Base-by-base conservation (phyloP, 1,284 basidiomycete species). In the Ustilago crameri region DNA sequence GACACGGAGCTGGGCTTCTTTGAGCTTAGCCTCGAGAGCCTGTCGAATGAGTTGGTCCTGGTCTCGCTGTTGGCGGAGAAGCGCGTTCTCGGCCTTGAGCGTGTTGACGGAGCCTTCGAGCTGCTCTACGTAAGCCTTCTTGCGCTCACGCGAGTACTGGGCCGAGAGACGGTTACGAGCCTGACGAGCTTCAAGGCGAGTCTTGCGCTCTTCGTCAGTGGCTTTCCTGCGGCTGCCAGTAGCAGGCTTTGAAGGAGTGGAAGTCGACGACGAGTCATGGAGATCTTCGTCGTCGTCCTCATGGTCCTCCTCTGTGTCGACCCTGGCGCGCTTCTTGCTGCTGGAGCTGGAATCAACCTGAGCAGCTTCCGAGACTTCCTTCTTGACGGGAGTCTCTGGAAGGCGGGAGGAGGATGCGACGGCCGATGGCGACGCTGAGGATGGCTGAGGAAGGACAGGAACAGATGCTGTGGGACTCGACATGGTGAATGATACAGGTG, bases 111-210 rank as follows among this genome's bases (percentile, higher is more conserved):
- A 70, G 22, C 53, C 51, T 45, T 82, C 81, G 43, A 82, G 66
- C 40, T 69, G 58, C 35, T 74, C 75, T 27, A 79, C 54, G 48
- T 81, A 71, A 1, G 71, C 76, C 62, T 82, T 82, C 55, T 81
- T 81, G 49, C 77, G 74, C 48, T 82, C 75, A 23, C 81, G 69
- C 51, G 76, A 79, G 47, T 77, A 69, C 43, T 82, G 81, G 12
- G 81, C 81, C 18, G 79, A 80, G 46, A 76, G 74, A 40, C 81
- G 75, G 55, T 82, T 82, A 14, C 81, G 74, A n/a, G 74, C 75
- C 45, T 81, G 80, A 18, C 81, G 66, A 27, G 81, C 81, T 48
- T 77, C 70, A 37, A 79, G 68, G n/a, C 80, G 69, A 32, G 77
- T 75, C 30, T 64, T 69, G 50, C 79, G 77, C 48, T 72, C 81